Evolutionary conservation across 257 asterid species (phyloP).

Genomic region (Capsicum baccatum): DNA sequence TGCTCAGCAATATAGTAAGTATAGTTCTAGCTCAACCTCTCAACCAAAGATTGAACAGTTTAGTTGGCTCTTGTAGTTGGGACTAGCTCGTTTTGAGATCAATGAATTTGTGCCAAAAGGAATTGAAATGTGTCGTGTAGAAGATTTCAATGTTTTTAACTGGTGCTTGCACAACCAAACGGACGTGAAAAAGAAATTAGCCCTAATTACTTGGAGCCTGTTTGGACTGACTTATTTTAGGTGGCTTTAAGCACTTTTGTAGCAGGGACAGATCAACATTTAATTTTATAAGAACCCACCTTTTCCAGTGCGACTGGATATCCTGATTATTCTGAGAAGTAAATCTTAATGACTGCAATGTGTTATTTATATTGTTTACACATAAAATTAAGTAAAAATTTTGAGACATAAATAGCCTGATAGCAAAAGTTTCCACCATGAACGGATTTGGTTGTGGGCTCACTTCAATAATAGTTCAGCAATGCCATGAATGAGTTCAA

Average conservation of each 20-base stretch:
- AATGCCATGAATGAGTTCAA: too few relatives aligned
- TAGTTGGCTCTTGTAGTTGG: background rate
- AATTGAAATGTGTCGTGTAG: background rate
- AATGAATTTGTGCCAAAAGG: background rate
- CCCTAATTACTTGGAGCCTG: background rate
- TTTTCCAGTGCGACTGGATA: background rate
- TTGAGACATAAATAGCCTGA: too few relatives aligned
- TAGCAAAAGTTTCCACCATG: too few relatives aligned
- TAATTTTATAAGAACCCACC: background rate
- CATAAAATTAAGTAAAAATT: too few relatives aligned
- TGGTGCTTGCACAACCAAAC: constrained; percentile 1
- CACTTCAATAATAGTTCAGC: too few relatives aligned
- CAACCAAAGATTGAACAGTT: background rate
- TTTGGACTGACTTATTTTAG: too few relatives aligned
- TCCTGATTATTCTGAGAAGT: constrained; percentile 7
- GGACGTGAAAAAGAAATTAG: background rate
- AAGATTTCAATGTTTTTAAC: background rate
- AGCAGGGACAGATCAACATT: background rate
- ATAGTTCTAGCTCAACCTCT: background rate
- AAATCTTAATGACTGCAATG: background rate
- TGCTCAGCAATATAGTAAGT: background rate
- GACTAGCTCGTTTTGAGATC: background rate
- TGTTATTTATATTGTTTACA: background rate
- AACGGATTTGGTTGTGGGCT: too few relatives aligned
- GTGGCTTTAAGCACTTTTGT: background rate